These are phyloP conservation scores for Mortierella claussenii DNA, from an alignment of 192 early-diverging fungal species.

Conservation along the genomic window DNA sequence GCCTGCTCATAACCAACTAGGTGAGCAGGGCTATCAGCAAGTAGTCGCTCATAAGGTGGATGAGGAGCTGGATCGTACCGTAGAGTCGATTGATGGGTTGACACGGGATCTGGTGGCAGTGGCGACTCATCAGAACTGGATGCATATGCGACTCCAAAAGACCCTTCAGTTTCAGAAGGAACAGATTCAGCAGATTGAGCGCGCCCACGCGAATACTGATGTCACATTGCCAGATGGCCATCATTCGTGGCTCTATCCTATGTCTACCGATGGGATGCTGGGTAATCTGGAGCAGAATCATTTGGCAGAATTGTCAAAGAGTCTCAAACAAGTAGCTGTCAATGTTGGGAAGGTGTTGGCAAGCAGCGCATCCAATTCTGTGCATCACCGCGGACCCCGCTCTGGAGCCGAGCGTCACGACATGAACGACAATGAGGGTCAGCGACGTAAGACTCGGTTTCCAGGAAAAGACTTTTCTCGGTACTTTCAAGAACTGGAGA, in stretches of 20 bases:
- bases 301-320: constrained; percentile 23
- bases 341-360: constrained; percentile 46
- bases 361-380: not conserved
- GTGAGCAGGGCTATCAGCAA: not conserved
- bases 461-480: constrained; percentile 33
- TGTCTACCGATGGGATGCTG: not conserved
- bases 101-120: constrained; percentile 41
- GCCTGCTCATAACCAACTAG: not conserved
- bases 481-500: constrained; percentile 47
- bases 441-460: not conserved
- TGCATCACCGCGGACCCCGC: not conserved
- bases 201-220: constrained; percentile 1
- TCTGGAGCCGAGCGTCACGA: not conserved
- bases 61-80: constrained; percentile 28
- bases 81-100: constrained; percentile 38
- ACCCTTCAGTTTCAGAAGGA: constrained; percentile 45
- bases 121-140: constrained; percentile 45
- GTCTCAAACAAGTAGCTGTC: constrained; percentile 42
- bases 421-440: not conserved
- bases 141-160: constrained; percentile 41
- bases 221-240: not conserved
- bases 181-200: constrained; percentile 33
- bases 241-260: too few species aligned
- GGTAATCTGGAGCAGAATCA: not conserved
- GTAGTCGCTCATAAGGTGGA: too few species aligned